Conservation (phyloP, 768 basidiomycete species). For the Artomyces pyxidatus region DNA sequence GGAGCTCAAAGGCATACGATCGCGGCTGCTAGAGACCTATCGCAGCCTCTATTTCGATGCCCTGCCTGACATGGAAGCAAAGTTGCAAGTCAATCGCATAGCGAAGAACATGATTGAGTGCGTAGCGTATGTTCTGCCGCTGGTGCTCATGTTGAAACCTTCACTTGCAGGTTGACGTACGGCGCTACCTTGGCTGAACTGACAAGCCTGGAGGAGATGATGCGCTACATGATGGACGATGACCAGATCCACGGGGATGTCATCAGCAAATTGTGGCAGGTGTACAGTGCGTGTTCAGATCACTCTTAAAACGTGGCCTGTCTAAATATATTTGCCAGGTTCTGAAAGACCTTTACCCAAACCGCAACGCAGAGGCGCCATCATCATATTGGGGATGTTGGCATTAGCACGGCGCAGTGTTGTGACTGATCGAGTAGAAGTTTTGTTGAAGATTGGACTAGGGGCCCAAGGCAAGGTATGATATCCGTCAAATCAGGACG, state of each 20-base stretch:
- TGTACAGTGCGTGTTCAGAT: constrained; percentile 62
- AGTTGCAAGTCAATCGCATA: constrained; percentile 85
- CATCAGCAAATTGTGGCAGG: constrained; percentile 88
- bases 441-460: constrained; percentile 79
- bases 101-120: constrained; percentile 97
- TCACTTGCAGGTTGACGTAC: constrained; percentile 65
- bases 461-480: constrained; percentile 76
- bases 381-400: constrained; percentile 96
- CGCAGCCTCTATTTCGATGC: constrained; percentile 83
- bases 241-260: constrained; percentile 78
- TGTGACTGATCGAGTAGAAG: constrained; percentile 76
- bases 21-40: constrained; percentile 85
- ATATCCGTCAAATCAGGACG: background rate
- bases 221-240: constrained; percentile 94
- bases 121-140: constrained; percentile 18
- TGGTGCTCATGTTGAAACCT: background rate
- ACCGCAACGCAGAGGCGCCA: constrained; percentile 85
- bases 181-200: constrained; percentile 90
- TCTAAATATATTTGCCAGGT: constrained; percentile 35
- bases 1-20: constrained; percentile 83
- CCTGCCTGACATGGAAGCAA: constrained; percentile 61
- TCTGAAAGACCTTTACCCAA: constrained; percentile 67
- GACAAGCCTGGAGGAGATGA: constrained; percentile 93
- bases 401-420: constrained; percentile 75
- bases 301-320: background rate